phyloP scores from a whole-genome alignment of 2,329 filamentous ascomycete genomes.

The Curvularia sp. region DNA sequence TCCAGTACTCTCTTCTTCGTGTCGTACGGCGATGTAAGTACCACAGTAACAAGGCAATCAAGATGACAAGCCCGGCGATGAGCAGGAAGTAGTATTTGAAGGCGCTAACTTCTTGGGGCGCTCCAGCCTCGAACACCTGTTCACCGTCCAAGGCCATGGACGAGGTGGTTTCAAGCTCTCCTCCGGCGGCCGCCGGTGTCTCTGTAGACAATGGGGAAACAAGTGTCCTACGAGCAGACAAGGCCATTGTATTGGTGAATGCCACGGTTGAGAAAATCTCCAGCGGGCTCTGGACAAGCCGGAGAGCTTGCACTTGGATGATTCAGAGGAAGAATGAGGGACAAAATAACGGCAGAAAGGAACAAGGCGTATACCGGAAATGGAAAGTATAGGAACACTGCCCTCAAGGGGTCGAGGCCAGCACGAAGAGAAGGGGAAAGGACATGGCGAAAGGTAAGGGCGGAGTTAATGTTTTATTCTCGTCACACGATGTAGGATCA shows the following conservation, averaged over 20 bases:
- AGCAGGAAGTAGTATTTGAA: conserved; percentile 64
- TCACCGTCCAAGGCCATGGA: neutral
- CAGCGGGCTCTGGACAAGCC: neutral
- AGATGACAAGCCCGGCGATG: conserved; percentile 60
- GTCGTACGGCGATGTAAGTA: conserved; percentile 56
- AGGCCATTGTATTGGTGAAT: neutral
- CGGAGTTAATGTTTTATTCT: neutral
- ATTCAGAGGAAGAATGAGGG: neutral
- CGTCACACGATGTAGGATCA: neutral
- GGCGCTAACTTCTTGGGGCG: conserved; percentile 18
- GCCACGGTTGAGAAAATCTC: neutral
- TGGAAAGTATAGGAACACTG: neutral
- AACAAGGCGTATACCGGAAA: neutral
- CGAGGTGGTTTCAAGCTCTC: neutral
- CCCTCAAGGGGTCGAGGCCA: neutral
- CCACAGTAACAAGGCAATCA: conserved; percentile 54
- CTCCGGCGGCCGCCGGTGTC: neutral
- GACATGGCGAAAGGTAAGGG: neutral
- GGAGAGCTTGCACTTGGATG: neutral
- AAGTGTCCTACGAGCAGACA: neutral
- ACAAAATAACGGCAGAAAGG: neutral
- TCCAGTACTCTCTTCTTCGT: conserved; percentile 41
- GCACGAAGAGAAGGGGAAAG: neutral
- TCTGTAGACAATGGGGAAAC: neutral
- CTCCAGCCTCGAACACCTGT: neutral